A percentile compares a stretch with the other conserved stretches of the same genome.
Conservation (phyloP, 2,329 filamentous ascomycete genomes). For the Rhynchosporium graminicola region DNA sequence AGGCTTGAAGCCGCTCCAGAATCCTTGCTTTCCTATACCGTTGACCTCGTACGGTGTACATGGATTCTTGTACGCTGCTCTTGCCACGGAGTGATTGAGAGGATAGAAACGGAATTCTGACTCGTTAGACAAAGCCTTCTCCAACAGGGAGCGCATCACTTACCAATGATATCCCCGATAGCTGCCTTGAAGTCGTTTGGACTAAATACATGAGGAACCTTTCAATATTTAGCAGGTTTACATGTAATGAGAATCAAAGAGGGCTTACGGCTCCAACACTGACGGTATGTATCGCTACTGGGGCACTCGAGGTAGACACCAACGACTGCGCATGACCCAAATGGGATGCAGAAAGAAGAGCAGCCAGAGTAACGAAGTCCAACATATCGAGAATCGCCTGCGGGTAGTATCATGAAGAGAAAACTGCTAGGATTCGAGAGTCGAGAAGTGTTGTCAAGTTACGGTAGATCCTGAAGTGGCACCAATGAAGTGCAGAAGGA, state of each 20-base stretch:
- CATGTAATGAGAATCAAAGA: neutral
- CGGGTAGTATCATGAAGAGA: too few species aligned
- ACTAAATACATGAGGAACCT: constrained; percentile 39
- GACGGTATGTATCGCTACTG: constrained; percentile 36
- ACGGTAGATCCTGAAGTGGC: too few species aligned
- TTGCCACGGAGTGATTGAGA: constrained; percentile 63
- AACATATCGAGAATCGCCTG: too few species aligned
- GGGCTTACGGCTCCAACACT: constrained; percentile 40
- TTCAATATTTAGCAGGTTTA: constrained; percentile 16
- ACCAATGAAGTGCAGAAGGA: too few species aligned
- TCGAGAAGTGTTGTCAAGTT: too few species aligned
- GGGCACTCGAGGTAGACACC: constrained; percentile 24
- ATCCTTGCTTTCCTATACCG: constrained; percentile 50
- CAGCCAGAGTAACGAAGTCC: too few species aligned
- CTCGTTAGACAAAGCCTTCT: constrained; percentile 2
- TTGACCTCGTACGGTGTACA: constrained; percentile 64
- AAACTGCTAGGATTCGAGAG: too few species aligned
- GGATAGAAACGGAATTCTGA: constrained; percentile 61
- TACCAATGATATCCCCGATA: constrained; percentile 53
- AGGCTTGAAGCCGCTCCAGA: constrained; percentile 54
- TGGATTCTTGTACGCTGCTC: constrained; percentile 53
- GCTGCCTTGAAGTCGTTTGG: constrained; percentile 43
- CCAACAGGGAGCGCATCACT: constrained; percentile 19
- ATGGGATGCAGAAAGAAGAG: too few species aligned
- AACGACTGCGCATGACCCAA: too few species aligned